Percentiles rank a stretch among this genome's conserved stretches.
These are phyloP conservation scores for Harringtonia lauricola DNA, from an alignment of 2,329 filamentous ascomycete genomes.

Conservation along the genomic window DNA sequence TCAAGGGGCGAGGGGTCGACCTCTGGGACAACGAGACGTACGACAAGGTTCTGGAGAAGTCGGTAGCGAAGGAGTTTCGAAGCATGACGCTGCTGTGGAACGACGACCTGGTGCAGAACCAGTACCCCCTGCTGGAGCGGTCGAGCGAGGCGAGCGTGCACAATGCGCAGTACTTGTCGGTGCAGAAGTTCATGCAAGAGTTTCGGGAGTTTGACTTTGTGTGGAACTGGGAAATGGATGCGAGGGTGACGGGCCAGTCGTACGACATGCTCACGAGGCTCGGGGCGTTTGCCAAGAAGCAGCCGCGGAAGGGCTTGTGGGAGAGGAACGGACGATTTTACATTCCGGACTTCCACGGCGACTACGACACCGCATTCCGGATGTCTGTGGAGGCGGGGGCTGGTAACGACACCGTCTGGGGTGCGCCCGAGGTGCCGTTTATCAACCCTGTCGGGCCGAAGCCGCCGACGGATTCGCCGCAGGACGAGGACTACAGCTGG, in stretches of 20 bases:
- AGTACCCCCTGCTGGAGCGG: conserved; percentile 63
- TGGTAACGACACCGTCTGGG: conserved; percentile 54
- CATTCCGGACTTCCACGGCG: conserved; percentile 57
- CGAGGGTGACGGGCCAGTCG: conserved; percentile 68
- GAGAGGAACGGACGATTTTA: conserved; percentile 64
- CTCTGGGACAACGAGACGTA: conserved; percentile 52
- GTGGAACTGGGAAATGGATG: conserved; percentile 86
- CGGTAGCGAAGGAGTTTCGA: conserved; percentile 35
- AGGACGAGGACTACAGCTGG: conserved; percentile 18
- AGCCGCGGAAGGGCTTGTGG: conserved; percentile 64
- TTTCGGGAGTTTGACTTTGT: conserved; percentile 72
- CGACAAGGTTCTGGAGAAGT: conserved; percentile 40
- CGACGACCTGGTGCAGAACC: conserved; percentile 59
- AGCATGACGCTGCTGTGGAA: conserved; percentile 67
- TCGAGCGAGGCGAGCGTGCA: conserved; percentile 40
- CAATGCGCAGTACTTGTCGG: conserved; percentile 56
- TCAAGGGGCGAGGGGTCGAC: conserved; percentile 45
- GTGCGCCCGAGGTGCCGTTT: conserved; percentile 46
- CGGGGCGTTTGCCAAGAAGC: conserved; percentile 48
- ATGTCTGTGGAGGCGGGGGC: conserved; percentile 44
- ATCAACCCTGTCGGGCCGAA: conserved; percentile 46
- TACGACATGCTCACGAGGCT: conserved; percentile 67
- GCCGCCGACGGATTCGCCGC: conserved; percentile 13
- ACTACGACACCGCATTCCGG: conserved; percentile 57
- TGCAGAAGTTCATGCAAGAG: conserved; percentile 65